Conservation (phyloP, 306 rosid genomes). For the Prunus kanzakura region DNA sequence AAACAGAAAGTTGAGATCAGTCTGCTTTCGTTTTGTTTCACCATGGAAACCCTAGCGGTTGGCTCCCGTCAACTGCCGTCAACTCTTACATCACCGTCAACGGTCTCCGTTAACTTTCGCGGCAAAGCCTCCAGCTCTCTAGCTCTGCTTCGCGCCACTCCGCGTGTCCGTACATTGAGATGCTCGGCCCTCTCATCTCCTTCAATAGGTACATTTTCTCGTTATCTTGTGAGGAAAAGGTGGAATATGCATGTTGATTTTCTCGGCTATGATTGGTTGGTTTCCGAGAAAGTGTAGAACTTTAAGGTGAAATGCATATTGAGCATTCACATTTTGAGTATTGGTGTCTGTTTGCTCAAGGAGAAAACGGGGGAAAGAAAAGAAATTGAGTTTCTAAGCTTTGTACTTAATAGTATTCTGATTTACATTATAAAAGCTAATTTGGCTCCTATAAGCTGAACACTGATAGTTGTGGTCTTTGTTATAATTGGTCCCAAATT, state of each 20-base stretch:
- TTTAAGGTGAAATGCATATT: neutral
- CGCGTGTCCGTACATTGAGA: slow-evolving; percentile 31
- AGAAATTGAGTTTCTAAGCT: neutral
- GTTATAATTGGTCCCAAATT: neutral
- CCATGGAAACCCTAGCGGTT: slow-evolving; percentile 49
- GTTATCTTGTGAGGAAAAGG: neutral
- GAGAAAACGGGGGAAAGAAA: too few relatives aligned
- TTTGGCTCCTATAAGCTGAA: too few relatives aligned
- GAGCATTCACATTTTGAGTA: neutral
- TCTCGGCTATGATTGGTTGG: slow-evolving; percentile 12
- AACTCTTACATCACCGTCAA: slow-evolving; percentile 12
- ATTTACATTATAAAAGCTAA: neutral
- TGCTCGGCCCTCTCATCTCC: slow-evolving; percentile 44
- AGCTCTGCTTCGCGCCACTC: slow-evolving; percentile 8
- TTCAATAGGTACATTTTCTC: slow-evolving; percentile 36
- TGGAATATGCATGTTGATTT: neutral
- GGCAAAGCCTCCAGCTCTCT: slow-evolving; percentile 28
- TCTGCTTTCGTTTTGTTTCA: neutral
- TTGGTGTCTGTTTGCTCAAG: neutral
- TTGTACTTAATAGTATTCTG: neutral
- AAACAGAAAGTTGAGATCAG: neutral
- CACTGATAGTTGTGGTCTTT: neutral
- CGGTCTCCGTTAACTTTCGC: slow-evolving; percentile 16
- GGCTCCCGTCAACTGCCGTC: slow-evolving; percentile 18
- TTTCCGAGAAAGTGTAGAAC: neutral